A percentile compares a stretch with the other conserved stretches of the same genome.
Evolutionary conservation across 257 asterid species (phyloP).

Genomic region (Thymus mandschuricus): DNA sequence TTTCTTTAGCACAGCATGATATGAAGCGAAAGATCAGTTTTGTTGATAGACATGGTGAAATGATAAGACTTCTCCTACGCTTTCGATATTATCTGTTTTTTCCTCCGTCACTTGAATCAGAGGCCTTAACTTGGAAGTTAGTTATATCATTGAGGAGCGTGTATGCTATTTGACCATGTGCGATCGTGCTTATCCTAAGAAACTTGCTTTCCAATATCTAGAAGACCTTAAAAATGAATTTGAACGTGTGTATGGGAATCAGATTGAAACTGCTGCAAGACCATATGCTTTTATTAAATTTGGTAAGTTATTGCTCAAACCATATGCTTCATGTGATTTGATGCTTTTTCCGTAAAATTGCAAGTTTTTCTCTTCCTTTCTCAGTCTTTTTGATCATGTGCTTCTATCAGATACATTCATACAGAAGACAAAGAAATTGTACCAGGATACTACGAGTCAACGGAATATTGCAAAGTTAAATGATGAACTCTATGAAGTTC

Average conservation of each 20-base stretch:
- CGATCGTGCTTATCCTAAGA: slow-evolving; percentile 94
- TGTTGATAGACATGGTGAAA: no score
- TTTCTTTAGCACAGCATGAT: background rate
- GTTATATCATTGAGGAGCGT: slow-evolving; percentile 88
- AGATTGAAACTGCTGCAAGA: slow-evolving; percentile 97
- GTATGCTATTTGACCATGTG: slow-evolving; percentile 96
- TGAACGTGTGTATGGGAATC: slow-evolving; percentile 79
- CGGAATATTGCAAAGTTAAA: slow-evolving; percentile 85
- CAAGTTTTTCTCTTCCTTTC: slow-evolving; percentile 17
- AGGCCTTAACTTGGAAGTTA: slow-evolving; percentile 58
- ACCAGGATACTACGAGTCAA: slow-evolving; percentile 95
- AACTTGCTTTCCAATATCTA: slow-evolving; percentile 88
- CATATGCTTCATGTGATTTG: no score
- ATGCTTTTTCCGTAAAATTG: no score
- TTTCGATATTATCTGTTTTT: no score
- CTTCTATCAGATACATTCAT: slow-evolving; percentile 69
- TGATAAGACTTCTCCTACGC: background rate
- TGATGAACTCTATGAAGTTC: slow-evolving; percentile 99
- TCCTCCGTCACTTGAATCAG: slow-evolving; percentile 5
- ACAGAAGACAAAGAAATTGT: slow-evolving; percentile 87
- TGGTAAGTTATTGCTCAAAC: slow-evolving; percentile 45
- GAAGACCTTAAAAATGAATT: slow-evolving; percentile 96
- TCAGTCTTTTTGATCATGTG: slow-evolving; percentile 6
- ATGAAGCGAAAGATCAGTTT: no score
- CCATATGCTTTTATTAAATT: slow-evolving; percentile 96